Conservation (phyloP, 108 stramenopile species). For the Fragilariopsis cylindrus region DNA sequence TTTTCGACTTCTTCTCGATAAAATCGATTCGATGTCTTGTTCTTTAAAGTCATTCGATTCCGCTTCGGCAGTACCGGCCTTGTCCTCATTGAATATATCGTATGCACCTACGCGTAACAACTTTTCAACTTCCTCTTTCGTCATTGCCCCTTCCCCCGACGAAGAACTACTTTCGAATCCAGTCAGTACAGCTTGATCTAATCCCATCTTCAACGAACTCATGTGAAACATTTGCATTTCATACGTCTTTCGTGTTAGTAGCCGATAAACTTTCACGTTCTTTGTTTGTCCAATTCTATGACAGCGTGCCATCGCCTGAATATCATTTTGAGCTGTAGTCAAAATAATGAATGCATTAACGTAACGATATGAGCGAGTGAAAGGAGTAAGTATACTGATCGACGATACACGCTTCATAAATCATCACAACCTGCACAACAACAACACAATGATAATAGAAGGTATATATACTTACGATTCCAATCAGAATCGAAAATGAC, state of each 20-base stretch:
- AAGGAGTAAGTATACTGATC: background rate
- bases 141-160: slow-evolving; percentile 66
- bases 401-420: background rate
- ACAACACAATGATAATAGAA: background rate
- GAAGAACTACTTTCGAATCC: slow-evolving; percentile 70
- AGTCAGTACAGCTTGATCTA: slow-evolving; percentile 97
- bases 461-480: slow-evolving; percentile 51
- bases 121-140: slow-evolving; percentile 81
- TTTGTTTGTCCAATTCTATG: slow-evolving; percentile 99
- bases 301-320: slow-evolving; percentile 95
- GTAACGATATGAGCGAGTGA: background rate
- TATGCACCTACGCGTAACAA: slow-evolving; percentile 88
- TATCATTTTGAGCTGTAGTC: slow-evolving; percentile 87
- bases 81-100: slow-evolving; percentile 87
- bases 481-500: slow-evolving; percentile 96
- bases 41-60: slow-evolving; percentile 81
- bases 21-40: slow-evolving; percentile 88
- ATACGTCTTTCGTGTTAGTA: slow-evolving; percentile 96
- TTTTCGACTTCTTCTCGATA: slow-evolving; percentile 67
- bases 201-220: slow-evolving; percentile 96
- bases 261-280: slow-evolving; percentile 80
- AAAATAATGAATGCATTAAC: background rate
- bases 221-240: slow-evolving; percentile 99
- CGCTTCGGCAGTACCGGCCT: slow-evolving; percentile 73
- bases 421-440: background rate